Percentiles rank a stretch among this genome's conserved stretches.
Evolutionary conservation across 2,329 filamentous ascomycete genomes (phyloP).

Genomic region (Aspergillus spinulosporus): DNA sequence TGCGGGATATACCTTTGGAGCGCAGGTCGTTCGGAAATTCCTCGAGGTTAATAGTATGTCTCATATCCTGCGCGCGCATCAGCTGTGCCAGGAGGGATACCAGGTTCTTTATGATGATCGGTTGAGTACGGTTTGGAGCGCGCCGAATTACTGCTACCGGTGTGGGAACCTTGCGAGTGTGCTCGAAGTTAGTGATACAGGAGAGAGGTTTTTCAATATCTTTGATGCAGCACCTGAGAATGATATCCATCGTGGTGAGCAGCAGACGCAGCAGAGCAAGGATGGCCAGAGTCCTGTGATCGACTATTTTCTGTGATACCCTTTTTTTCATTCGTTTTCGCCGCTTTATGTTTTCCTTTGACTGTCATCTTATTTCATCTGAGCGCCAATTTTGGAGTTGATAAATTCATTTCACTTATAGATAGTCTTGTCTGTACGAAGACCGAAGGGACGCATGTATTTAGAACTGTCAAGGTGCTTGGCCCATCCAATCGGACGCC

Average conservation of each 20-base stretch:
- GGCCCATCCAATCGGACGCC: neutral
- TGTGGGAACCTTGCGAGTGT: constrained; percentile 98
- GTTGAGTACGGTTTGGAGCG: constrained; percentile 95
- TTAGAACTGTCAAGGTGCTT: constrained; percentile 11
- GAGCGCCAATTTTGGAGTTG: constrained; percentile 26
- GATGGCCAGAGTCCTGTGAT: constrained; percentile 71
- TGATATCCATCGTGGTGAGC: constrained; percentile 77
- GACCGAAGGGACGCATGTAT: constrained; percentile 15
- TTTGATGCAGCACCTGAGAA: constrained; percentile 95
- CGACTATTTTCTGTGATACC: constrained; percentile 69
- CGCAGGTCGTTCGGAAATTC: constrained; percentile 98
- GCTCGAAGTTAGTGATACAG: constrained; percentile 88
- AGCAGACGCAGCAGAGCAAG: constrained; percentile 67
- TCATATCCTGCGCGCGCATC: constrained; percentile 93
- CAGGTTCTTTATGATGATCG: constrained; percentile 95
- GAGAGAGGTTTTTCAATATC: constrained; percentile 94
- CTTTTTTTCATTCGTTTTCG: constrained; percentile 24
- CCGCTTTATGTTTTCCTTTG: constrained; percentile 17
- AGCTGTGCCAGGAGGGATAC: constrained; percentile 96
- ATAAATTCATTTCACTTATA: constrained; percentile 32
- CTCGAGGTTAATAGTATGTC: constrained; percentile 96
- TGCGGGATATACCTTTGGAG: constrained; percentile 95
- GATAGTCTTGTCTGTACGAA: constrained; percentile 23
- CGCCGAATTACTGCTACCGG: constrained; percentile 91
- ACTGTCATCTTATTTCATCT: constrained; percentile 20